Conservation (phyloP, 108 stramenopile genomes). For the Pseudonitzschia delicatissima region DNA sequence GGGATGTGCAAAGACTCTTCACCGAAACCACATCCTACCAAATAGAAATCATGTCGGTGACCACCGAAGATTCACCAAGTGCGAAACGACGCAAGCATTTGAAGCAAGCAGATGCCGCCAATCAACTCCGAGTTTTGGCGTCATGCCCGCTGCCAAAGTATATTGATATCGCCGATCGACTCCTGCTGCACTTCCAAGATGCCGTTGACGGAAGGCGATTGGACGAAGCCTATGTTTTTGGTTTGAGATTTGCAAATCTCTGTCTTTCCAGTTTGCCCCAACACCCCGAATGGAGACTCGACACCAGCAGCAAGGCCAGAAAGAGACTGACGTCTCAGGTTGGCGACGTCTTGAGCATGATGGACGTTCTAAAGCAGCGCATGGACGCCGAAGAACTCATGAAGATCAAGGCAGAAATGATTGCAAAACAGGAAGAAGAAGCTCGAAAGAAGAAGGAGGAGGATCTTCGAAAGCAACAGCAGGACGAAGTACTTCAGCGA, state of each 20-base stretch:
- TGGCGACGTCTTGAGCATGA: slow-evolving; percentile 24
- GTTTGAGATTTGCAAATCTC: slow-evolving; percentile 58
- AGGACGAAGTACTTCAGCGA: background rate
- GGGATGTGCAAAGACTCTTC: no score
- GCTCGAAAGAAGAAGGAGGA: slow-evolving; percentile 5
- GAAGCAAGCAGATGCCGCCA: slow-evolving; percentile 24
- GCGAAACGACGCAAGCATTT: slow-evolving; percentile 26
- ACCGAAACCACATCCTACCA: no score
- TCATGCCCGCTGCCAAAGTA: slow-evolving; percentile 51
- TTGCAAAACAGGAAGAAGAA: slow-evolving; percentile 13
- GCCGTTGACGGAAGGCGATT: slow-evolving; percentile 38
- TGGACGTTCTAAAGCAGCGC: slow-evolving; percentile 32
- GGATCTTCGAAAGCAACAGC: slow-evolving; percentile 2
- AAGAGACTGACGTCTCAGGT: slow-evolving; percentile 26
- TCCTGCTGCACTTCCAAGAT: slow-evolving; percentile 47
- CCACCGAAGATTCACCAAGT: slow-evolving; percentile 21
- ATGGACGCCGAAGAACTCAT: slow-evolving; percentile 45
- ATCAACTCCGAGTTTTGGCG: slow-evolving; percentile 16
- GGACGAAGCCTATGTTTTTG: slow-evolving; percentile 67
- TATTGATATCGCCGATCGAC: slow-evolving; percentile 48
- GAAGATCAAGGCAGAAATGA: slow-evolving; percentile 5
- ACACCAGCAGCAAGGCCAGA: slow-evolving; percentile 14
- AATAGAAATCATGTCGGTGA: no score
- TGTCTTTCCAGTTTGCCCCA: slow-evolving; percentile 44
- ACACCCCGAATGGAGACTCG: slow-evolving; percentile 47